A percentile compares a stretch with the other conserved stretches of the same genome.
Conservation (phyloP, 2,329 filamentous ascomycete species). For the Neophaeococcomyces mojaviensis region DNA sequence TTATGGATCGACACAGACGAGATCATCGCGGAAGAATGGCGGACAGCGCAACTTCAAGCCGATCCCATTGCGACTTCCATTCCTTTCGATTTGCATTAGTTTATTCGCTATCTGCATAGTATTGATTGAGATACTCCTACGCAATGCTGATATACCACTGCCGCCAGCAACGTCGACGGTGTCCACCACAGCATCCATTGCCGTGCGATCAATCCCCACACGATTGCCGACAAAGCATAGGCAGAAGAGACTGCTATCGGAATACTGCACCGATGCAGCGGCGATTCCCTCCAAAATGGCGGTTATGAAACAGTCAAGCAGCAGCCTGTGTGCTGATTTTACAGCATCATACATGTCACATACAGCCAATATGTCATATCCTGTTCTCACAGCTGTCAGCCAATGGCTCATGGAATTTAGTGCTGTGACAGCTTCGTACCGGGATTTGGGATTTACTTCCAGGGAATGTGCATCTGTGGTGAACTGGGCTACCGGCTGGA, state of each 20-base stretch:
- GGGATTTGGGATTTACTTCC: neutral
- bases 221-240: neutral
- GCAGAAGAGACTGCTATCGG: too few species aligned
- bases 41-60: slow-evolving; percentile 2
- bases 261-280: neutral
- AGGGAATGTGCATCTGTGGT: neutral
- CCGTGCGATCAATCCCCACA: neutral
- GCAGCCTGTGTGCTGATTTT: slow-evolving; percentile 2
- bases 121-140: slow-evolving; percentile 5
- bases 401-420: slow-evolving; percentile 1
- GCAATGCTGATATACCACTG: neutral
- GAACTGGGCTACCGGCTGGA: neutral
- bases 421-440: neutral
- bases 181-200: neutral
- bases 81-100: neutral
- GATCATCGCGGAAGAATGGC: neutral
- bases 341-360: neutral
- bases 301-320: neutral
- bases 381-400: slow-evolving; percentile 1
- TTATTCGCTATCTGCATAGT: slow-evolving; percentile 1
- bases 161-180: neutral
- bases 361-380: slow-evolving; percentile 4
- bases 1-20: neutral
- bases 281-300: neutral
- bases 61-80: neutral